Evolutionary conservation across 1,139 yeast species (phyloP), one percentile per base, ranked within the genome.

Genomic region (Sugiyamaella neomexicana): DNA sequence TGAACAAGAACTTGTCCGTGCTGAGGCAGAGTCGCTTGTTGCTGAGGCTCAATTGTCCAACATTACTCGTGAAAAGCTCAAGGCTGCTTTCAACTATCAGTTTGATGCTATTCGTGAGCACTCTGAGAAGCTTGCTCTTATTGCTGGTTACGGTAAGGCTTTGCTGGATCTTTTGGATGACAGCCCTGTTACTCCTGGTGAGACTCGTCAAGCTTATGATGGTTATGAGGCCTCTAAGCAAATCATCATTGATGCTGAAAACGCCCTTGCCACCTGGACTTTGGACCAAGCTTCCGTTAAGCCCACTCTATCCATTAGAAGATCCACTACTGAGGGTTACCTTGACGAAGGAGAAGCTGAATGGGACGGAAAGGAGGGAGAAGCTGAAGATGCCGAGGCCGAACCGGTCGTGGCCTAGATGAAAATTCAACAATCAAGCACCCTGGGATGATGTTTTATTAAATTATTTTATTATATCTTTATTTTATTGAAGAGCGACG

Each of bases 91-190:
- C 83, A 86, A 89, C 79, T 91, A 91, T 78, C 97, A 90, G 76
- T 93, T 93, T 71, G 99, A 93, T 72, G 90, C 98, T 58, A 80
- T 90, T 66, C 87, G 96, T 74, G 99, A 93, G 79, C 90, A 87
- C 77, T 86, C 96, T 66, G 99, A 93, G 80, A 93, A 93, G 79
- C 80, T 88, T 66, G 98, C 98, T 53, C 80, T 93, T 71, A 89
- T 93, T 77, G 97, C 98, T 65, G 97, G 97, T 65, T 93, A 93
- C 80, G 98, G 99, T 76, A 93, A 91, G 81, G 97, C 97, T 50
- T 78, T 93, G 61, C 82, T 93, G 72, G 98, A 93, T 79, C 83
- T 93, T 72, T 82, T 93, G 72, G 98, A 93, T 73, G 98, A 91
- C 74, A 78, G 95, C 64, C 95, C 98, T 60, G 97, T 93, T 63